These are phyloP conservation scores for Crassisporium funariophilum DNA, from an alignment of 768 basidiomycete species.

Conservation along the genomic window DNA sequence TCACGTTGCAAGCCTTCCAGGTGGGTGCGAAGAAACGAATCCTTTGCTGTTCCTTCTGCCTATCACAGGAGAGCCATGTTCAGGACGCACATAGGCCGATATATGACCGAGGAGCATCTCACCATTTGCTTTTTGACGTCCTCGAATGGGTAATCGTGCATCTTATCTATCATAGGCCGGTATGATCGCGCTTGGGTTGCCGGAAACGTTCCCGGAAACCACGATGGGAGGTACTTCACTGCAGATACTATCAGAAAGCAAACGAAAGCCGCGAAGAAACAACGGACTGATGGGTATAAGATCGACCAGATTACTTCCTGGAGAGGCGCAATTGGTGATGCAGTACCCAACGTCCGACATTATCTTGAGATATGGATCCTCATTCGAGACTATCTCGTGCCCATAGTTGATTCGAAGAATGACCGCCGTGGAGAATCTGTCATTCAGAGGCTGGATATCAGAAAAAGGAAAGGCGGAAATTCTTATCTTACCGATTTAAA, in stretches of 20 bases:
- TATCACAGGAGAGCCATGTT: too few species aligned
- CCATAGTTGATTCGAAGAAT: conserved; percentile 51
- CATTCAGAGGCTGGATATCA: too few species aligned
- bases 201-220: conserved; percentile 63
- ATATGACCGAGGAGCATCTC: conserved; percentile 11
- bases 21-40: too few species aligned
- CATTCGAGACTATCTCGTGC: conserved; percentile 44
- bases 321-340: conserved; percentile 46
- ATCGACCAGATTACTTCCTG: conserved; percentile 49
- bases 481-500: too few species aligned
- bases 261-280: conserved; percentile 12
- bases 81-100: too few species aligned
- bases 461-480: too few species aligned
- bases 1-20: too few species aligned
- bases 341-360: conserved; percentile 47
- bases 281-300: conserved; percentile 47
- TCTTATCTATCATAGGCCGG: conserved; percentile 45
- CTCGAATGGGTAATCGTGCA: conserved; percentile 53
- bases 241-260: background rate
- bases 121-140: conserved; percentile 62
- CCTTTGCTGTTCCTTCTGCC: too few species aligned
- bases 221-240: conserved; percentile 59
- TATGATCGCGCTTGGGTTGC: conserved; percentile 49
- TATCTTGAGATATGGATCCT: conserved; percentile 48
- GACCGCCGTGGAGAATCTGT: conserved; percentile 46